Percentiles rank a stretch among this genome's conserved stretches.
These are phyloP conservation scores for Talaromyces sp. DNA, from an alignment of 2,329 filamentous ascomycete genomes.

Conservation along the genomic window DNA sequence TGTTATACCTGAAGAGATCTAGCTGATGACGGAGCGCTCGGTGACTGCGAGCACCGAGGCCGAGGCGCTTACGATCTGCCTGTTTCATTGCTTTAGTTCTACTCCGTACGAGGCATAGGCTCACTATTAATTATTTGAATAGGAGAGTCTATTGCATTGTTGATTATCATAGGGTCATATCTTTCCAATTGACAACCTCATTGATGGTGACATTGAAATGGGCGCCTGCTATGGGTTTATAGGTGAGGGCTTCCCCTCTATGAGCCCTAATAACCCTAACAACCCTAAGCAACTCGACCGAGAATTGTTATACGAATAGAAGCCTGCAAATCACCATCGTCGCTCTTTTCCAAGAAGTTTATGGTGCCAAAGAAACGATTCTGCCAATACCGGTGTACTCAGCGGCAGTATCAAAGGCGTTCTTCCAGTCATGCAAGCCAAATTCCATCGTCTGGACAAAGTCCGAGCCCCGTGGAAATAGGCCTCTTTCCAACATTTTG, in stretches of 20 bases:
- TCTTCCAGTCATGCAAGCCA: constrained; percentile 11
- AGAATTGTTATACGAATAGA: neutral
- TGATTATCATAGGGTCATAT: neutral
- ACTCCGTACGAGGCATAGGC: neutral
- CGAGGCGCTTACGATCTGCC: neutral
- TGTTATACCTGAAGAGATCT: neutral
- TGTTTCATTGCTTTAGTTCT: neutral
- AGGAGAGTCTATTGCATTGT: neutral
- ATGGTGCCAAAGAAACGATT: constrained; percentile 4
- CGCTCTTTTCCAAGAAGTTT: neutral
- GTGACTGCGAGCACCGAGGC: neutral
- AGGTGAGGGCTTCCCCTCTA: neutral
- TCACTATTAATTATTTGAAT: neutral
- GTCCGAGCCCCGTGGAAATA: constrained; percentile 6
- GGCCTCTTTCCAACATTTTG: constrained; percentile 13
- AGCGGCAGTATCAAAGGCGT: constrained; percentile 11
- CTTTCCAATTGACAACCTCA: neutral
- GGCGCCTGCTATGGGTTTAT: neutral
- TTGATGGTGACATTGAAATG: neutral
- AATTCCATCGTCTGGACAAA: constrained; percentile 14
- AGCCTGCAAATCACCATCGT: neutral
- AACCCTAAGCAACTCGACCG: neutral
- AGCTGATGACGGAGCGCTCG: neutral
- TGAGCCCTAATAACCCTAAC: neutral
- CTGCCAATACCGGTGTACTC: constrained; percentile 13